A percentile compares a stretch with the other conserved stretches of the same genome.
phyloP scores from a whole-genome alignment of 805 yeast species.

The Phaffomyces antillensis region DNA sequence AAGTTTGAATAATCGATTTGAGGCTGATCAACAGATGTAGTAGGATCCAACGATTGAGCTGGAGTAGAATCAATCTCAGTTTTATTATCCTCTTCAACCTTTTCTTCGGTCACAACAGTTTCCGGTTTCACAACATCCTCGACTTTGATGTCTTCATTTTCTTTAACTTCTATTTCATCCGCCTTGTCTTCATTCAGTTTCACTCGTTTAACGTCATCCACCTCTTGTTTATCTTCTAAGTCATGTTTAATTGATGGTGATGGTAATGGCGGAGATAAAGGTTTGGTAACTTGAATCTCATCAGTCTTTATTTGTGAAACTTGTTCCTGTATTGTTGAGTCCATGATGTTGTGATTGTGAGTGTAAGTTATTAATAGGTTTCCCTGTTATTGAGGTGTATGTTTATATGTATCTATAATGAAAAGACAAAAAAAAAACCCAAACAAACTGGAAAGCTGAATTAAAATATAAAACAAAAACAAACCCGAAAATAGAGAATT shows the following conservation, averaged over 20 bases:
- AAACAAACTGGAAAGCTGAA: background rate
- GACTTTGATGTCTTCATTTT: background rate
- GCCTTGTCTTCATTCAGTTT: conserved; percentile 7
- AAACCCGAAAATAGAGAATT: background rate
- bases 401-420: too few relatives aligned
- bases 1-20: conserved; percentile 9
- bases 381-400: too few relatives aligned
- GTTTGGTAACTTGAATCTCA: conserved; percentile 23
- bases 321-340: too few relatives aligned
- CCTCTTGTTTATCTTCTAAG: conserved; percentile 3
- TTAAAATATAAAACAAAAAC: background rate
- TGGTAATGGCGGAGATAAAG: conserved; percentile 39
- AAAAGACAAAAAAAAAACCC: too few relatives aligned
- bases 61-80: too few relatives aligned
- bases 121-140: background rate
- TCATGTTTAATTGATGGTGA: conserved; percentile 25
- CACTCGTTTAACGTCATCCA: conserved; percentile 1
- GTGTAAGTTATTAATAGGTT: too few relatives aligned
- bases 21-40: background rate
- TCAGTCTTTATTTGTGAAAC: background rate
- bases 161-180: background rate
- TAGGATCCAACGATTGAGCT: too few relatives aligned
- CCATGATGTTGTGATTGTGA: too few relatives aligned
- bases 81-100: background rate
- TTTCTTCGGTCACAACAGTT: background rate